Percentiles rank a stretch among this genome's conserved stretches.
Conservation (phyloP, 2,329 filamentous ascomycete species). For the Beauveria varroae region DNA sequence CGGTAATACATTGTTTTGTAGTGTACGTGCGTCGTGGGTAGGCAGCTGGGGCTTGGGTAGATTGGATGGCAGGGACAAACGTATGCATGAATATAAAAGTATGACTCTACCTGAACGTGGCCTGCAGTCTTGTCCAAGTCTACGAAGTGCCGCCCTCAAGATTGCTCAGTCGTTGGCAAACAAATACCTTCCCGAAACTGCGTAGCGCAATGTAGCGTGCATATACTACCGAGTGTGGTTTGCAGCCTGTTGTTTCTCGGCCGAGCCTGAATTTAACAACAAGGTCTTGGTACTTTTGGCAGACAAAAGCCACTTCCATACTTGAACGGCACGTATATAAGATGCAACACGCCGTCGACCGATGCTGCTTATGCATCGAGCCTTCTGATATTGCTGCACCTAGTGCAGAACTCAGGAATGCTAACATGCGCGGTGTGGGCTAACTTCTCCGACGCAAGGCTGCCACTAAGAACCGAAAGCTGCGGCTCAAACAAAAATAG, state of each 20-base stretch:
- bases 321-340: too few relatives aligned
- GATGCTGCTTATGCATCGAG: background rate
- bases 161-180: background rate
- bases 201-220: background rate
- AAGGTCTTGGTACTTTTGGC: too few relatives aligned
- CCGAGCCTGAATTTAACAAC: too few relatives aligned
- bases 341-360: too few relatives aligned
- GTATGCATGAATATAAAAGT: background rate
- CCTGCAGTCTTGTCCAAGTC: background rate
- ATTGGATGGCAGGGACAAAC: background rate
- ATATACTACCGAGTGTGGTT: background rate
- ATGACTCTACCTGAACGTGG: background rate
- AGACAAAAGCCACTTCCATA: too few relatives aligned
- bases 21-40: background rate
- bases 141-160: background rate
- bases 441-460: background rate
- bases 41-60: background rate
- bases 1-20: background rate
- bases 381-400: background rate
- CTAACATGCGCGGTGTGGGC: background rate
- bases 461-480: background rate
- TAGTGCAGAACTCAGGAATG: too few relatives aligned
- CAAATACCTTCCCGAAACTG: background rate
- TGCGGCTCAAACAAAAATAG: too few relatives aligned
- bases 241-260: too few relatives aligned